phyloP scores from a whole-genome alignment of 2,329 filamentous ascomycete species.

The Arthroderma sp. region DNA sequence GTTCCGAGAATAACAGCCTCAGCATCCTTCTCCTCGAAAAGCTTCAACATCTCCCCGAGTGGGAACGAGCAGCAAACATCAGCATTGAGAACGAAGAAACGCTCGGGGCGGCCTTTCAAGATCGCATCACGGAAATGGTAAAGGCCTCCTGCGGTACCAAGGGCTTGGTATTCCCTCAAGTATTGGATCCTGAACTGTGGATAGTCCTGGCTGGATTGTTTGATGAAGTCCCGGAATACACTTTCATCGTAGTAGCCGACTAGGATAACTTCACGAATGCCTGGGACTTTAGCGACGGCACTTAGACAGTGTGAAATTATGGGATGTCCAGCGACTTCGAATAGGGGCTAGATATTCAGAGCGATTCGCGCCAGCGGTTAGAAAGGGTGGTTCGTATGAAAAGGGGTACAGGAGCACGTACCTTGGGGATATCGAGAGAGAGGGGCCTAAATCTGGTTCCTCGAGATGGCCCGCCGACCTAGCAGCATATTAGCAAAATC shows the following conservation, averaged over 20 bases:
- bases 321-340: slow-evolving; percentile 94
- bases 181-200: slow-evolving; percentile 85
- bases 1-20: slow-evolving; percentile 95
- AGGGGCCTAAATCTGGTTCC: slow-evolving; percentile 91
- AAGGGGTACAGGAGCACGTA: slow-evolving; percentile 28
- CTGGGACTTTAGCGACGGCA: slow-evolving; percentile 77
- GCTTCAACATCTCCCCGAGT: slow-evolving; percentile 82
- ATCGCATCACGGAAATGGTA: slow-evolving; percentile 99
- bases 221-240: slow-evolving; percentile 97
- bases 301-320: slow-evolving; percentile 97
- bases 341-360: slow-evolving; percentile 56
- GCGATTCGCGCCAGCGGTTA: neutral
- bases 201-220: slow-evolving; percentile 72
- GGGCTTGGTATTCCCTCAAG: slow-evolving; percentile 89
- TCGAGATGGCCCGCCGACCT: slow-evolving; percentile 92
- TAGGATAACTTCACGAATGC: slow-evolving; percentile 90
- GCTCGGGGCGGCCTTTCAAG: slow-evolving; percentile 84
- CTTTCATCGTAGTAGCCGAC: slow-evolving; percentile 98
- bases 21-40: slow-evolving; percentile 89
- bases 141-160: slow-evolving; percentile 88
- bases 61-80: slow-evolving; percentile 99
- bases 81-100: slow-evolving; percentile 93
- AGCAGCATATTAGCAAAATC: slow-evolving; percentile 4
- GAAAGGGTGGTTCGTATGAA: neutral
- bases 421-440: slow-evolving; percentile 91